Evolutionary conservation across 139 green algal genomes (phyloP).

Genomic region (Coelastrella sp.): DNA sequence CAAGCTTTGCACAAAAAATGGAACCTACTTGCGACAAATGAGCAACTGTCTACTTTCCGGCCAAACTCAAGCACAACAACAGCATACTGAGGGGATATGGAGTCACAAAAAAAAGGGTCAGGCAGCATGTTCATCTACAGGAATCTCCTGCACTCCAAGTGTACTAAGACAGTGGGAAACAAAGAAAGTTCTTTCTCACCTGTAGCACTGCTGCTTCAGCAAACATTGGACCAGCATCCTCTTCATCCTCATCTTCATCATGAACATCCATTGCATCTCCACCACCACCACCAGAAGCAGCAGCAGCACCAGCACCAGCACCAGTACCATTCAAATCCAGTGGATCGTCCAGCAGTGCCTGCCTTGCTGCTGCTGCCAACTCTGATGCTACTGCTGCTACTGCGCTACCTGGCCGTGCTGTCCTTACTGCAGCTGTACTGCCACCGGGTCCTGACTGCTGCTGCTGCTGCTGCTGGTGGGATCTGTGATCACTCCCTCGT

Average conservation of each 20-base stretch:
- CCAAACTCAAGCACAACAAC: background rate
- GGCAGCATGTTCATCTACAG: background rate
- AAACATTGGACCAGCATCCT: constrained; percentile 32
- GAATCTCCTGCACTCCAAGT: background rate
- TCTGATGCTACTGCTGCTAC: constrained; percentile 20
- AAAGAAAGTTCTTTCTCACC: background rate
- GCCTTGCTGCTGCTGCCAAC: background rate
- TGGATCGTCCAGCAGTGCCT: background rate
- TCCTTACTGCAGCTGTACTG: too few species aligned
- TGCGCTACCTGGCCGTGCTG: background rate
- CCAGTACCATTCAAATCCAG: background rate
- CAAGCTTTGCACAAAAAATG: too few species aligned
- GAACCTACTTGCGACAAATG: too few species aligned
- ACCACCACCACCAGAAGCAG: too few species aligned
- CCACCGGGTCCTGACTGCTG: background rate
- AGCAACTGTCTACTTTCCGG: background rate
- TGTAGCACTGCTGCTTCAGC: constrained; percentile 60
- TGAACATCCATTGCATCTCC: background rate
- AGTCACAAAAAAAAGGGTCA: background rate
- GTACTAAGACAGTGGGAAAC: background rate
- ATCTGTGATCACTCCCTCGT: too few species aligned
- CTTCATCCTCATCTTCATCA: too few species aligned
- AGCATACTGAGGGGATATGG: background rate
- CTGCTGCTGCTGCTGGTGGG: constrained; percentile 16
- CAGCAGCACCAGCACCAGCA: too few species aligned